These are phyloP conservation scores for Stevia rebaudiana DNA, from an alignment of 140 eudicot species.

Conservation along the genomic window DNA sequence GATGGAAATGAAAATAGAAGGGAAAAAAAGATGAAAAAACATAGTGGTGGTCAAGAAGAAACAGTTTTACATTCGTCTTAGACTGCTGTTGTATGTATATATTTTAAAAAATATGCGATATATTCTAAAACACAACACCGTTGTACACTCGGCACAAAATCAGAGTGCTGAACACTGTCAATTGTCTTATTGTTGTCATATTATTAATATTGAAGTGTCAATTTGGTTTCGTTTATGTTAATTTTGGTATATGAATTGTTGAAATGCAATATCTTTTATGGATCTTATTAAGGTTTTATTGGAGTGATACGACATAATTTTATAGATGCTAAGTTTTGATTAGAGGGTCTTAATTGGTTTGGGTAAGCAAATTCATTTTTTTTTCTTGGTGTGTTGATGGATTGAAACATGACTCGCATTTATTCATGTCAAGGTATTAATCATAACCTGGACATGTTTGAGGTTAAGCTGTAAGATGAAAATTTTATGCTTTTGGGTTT, in stretches of 20 bases:
- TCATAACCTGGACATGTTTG: no score
- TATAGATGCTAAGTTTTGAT: no score
- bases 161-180: background rate
- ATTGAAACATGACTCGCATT: no score
- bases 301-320: no score
- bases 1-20: slow-evolving; percentile 4
- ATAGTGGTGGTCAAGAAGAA: slow-evolving; percentile 22
- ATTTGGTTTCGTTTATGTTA: background rate
- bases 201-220: background rate
- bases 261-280: background rate
- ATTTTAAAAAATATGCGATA: background rate
- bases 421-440: no score
- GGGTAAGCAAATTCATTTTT: no score
- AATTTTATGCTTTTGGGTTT: no score
- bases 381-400: no score
- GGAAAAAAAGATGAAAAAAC: background rate
- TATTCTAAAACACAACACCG: background rate
- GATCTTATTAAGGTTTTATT: background rate
- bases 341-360: no score
- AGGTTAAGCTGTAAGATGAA: no score
- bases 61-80: slow-evolving; percentile 7
- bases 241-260: background rate
- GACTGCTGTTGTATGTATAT: slow-evolving; percentile 32
- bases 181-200: background rate
- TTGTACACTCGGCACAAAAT: background rate